Evolutionary conservation across 352 stramenopile genomes (phyloP), one percentile per base, ranked within the genome.

Genomic region (Thraustotheca clavata): DNA sequence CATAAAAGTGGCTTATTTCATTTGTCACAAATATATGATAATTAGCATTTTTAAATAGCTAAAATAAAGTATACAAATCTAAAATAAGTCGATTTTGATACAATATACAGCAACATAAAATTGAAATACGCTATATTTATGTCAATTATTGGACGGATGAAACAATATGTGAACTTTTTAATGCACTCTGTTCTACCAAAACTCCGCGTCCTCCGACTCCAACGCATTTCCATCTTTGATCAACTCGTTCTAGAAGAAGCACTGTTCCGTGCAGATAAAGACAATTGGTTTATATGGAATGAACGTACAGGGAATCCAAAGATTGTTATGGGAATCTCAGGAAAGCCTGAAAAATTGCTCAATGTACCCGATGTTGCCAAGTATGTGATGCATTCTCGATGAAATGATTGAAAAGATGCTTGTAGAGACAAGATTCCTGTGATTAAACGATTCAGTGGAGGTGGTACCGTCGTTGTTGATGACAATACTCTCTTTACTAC

Each of bases 381-480:
- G 76, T 95, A 80, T 54, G 67, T 71, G 20, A 48, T 85, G n/a
- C 50, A 75, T 26, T 59, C n/a, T 81, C 3, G 48, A 75, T 24
- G 68, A 59, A 57, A 49, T 49, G 4, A 41, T 20, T n/a, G 36
- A 32, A 4, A 0, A 20, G 27, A 36, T 40, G 31, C 49, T 3
- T 22, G 0, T 32, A 94, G 85, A 22, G 82, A 89, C 59, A 69
- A 76, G 4, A 87, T 98, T 43, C 80, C 83, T 0, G 81, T 97
- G 63, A 76, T 98, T 41, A 95, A 95, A 74, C 86, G 96, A 49
- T 99, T 99, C 75, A 98, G 85, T 14, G 96, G 96, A 40, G 96
- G 96, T 18, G 96, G 96, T 24, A 99, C 96, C 0, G 96, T 99
- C 31, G 96, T 99, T 32, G 87, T 99, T 47, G 95, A 99, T 75